phyloP scores from a whole-genome alignment of 306 rosid genomes.

The Rosa multiflora region DNA sequence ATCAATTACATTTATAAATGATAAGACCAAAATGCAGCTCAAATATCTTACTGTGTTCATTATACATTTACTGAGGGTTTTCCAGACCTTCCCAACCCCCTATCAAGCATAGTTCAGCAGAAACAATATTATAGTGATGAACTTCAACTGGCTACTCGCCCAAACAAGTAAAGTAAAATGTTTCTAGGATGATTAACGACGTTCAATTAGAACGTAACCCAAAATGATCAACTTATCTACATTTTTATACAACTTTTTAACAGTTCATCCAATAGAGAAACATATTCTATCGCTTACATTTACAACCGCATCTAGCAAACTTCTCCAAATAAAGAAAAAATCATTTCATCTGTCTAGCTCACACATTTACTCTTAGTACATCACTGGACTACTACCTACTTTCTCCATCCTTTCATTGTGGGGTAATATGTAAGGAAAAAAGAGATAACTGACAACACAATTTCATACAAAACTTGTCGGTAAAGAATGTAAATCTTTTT shows the following conservation, averaged over 20 bases:
- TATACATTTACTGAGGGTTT: not conserved
- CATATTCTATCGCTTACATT: not conserved
- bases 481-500: constrained; percentile 1
- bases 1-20: not conserved
- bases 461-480: not conserved
- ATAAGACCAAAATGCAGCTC: not conserved
- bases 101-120: not conserved
- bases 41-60: not conserved
- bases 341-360: not conserved
- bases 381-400: not conserved
- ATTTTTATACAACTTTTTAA: not conserved
- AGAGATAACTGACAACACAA: not conserved
- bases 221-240: not conserved
- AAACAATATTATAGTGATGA: not conserved
- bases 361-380: not conserved
- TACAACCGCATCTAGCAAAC: not conserved
- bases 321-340: not conserved
- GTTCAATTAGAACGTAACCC: not conserved
- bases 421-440: not conserved
- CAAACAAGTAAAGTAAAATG: constrained; percentile 1
- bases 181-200: not conserved
- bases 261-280: not conserved
- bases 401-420: not conserved
- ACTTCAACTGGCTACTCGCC: constrained; percentile 5
- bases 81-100: not conserved